phyloP scores from a whole-genome alignment of 2,329 filamentous ascomycete genomes.

The Hypoxylon sp. region DNA sequence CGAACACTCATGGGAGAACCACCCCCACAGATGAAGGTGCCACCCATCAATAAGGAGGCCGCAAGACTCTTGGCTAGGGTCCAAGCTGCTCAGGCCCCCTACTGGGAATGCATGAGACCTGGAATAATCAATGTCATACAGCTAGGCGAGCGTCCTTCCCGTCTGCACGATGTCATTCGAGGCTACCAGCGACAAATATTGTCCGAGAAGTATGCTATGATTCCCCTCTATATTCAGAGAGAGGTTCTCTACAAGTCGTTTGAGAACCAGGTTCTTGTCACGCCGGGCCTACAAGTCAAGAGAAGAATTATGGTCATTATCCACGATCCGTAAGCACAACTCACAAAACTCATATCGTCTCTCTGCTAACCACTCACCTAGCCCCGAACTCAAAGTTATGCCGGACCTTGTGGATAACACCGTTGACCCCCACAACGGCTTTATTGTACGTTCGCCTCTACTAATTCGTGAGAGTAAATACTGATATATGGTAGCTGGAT shows the following conservation, averaged over 20 bases:
- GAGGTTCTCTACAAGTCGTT: slow-evolving; percentile 81
- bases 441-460: slow-evolving; percentile 75
- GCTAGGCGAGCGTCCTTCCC: slow-evolving; percentile 68
- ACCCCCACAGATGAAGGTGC: slow-evolving; percentile 73
- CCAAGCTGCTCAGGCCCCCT: slow-evolving; percentile 74
- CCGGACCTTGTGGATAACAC: slow-evolving; percentile 79
- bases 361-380: slow-evolving; percentile 52
- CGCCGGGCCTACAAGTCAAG: slow-evolving; percentile 76
- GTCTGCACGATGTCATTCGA: slow-evolving; percentile 85
- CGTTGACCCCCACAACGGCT: slow-evolving; percentile 87
- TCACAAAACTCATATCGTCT: slow-evolving; percentile 17
- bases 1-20: slow-evolving; percentile 96
- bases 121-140: slow-evolving; percentile 70
- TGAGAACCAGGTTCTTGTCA: slow-evolving; percentile 88
- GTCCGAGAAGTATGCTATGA: slow-evolving; percentile 81
- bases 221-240: slow-evolving; percentile 83
- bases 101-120: slow-evolving; percentile 91
- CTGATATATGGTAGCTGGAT: slow-evolving; percentile 76
- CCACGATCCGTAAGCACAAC: slow-evolving; percentile 82
- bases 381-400: slow-evolving; percentile 79
- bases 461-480: slow-evolving; percentile 8
- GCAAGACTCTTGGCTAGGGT: slow-evolving; percentile 71
- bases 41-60: slow-evolving; percentile 71
- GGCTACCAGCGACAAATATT: slow-evolving; percentile 81
- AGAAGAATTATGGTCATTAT: slow-evolving; percentile 86